phyloP scores from a whole-genome alignment of 208 protist genomes.

The Wallacemonas sp. region DNA sequence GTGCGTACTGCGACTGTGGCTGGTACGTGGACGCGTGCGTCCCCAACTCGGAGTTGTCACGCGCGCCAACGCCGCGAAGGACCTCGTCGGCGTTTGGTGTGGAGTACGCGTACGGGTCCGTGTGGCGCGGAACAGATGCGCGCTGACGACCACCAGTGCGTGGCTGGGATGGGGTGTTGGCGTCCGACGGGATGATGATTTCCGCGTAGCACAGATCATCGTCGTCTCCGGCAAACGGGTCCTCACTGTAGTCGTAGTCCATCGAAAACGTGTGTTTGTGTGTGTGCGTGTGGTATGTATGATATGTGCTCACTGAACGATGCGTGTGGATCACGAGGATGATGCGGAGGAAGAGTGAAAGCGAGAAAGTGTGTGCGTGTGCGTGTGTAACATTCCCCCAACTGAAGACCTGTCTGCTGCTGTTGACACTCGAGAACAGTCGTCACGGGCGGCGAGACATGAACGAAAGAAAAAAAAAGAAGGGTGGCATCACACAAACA shows the following conservation, averaged over 20 bases:
- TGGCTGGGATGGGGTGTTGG: background rate
- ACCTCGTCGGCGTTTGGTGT: background rate
- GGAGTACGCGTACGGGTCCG: slow-evolving; percentile 4
- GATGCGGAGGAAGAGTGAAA: too few species aligned
- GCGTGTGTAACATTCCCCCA: too few species aligned
- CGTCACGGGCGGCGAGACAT: too few species aligned
- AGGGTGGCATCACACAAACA: too few species aligned
- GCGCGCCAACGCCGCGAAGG: background rate
- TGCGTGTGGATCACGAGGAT: too few species aligned
- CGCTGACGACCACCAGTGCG: background rate
- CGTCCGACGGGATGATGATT: slow-evolving; percentile 18
- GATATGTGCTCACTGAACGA: background rate
- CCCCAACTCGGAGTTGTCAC: too few species aligned
- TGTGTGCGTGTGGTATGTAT: slow-evolving; percentile 10
- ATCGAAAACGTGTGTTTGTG: slow-evolving; percentile 3
- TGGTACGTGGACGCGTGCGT: too few species aligned
- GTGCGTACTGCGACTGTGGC: background rate
- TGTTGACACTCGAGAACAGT: too few species aligned
- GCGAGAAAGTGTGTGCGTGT: too few species aligned
- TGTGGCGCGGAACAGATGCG: background rate
- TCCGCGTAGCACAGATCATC: slow-evolving; percentile 68
- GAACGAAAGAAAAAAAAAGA: too few species aligned
- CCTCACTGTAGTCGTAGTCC: slow-evolving; percentile 48
- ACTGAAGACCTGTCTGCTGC: too few species aligned
- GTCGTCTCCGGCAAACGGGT: slow-evolving; percentile 67